phyloP scores from a whole-genome alignment of 1,284 basidiomycete genomes.

The Leccinum huronense region DNA sequence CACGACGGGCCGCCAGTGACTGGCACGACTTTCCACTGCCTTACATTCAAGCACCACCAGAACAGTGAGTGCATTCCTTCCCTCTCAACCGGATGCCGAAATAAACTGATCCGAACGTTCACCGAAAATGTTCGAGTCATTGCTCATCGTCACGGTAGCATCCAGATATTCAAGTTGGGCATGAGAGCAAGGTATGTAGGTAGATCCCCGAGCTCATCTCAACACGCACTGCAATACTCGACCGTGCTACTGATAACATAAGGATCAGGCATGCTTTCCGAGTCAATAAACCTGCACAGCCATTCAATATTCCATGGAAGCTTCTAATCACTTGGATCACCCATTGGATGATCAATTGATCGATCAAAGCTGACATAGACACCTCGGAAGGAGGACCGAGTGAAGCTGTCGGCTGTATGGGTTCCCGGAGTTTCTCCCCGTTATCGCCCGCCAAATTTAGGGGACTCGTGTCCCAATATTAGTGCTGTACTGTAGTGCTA shows the following conservation, averaged over 20 bases:
- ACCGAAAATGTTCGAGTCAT: not conserved
- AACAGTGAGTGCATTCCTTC: not conserved
- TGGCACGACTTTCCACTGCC: not conserved
- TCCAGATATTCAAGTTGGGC: not conserved
- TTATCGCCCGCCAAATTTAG: not conserved
- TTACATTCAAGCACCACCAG: not conserved
- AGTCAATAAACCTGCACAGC: not conserved
- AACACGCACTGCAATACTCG: not conserved
- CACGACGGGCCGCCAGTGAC: not conserved
- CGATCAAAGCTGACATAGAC: not conserved
- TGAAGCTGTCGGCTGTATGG: not conserved
- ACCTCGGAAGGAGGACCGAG: not conserved
- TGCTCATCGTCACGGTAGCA: not conserved
- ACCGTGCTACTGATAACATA: not conserved
- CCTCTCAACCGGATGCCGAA: not conserved
- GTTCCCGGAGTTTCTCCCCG: not conserved
- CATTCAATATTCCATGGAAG: not conserved
- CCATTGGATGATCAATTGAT: not conserved
- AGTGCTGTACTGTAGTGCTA: not conserved
- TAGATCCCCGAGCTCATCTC: not conserved
- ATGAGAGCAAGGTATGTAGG: slow-evolving; percentile 16
- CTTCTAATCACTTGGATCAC: not conserved
- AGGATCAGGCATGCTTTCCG: not conserved
- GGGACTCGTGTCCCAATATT: not conserved
- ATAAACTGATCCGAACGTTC: not conserved